Percentiles rank a stretch among this genome's conserved stretches.
Conservation (phyloP, 805 yeast genomes). For the Lachancea nothofagi region DNA sequence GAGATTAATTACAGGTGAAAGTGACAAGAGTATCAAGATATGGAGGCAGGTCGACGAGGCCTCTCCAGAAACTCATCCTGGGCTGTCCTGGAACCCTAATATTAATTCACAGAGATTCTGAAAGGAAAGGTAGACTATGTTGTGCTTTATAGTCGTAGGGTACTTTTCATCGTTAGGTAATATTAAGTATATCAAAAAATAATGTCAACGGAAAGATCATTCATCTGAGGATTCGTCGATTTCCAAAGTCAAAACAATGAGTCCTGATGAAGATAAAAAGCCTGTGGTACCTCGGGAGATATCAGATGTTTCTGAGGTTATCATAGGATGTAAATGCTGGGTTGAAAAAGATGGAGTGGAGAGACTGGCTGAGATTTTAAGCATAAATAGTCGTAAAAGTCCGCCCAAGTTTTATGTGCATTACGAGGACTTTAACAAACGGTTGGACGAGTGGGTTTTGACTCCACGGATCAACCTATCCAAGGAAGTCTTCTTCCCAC, state of each 20-base stretch:
- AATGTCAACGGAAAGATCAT: not conserved
- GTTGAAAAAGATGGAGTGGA: slow-evolving; percentile 76
- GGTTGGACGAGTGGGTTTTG: slow-evolving; percentile 92
- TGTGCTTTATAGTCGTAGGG: not conserved
- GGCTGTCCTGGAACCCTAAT: slow-evolving; percentile 31
- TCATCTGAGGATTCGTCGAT: not conserved
- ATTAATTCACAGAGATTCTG: slow-evolving; percentile 27
- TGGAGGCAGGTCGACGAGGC: slow-evolving; percentile 50
- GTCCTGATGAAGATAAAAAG: slow-evolving; percentile 23
- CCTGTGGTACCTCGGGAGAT: slow-evolving; percentile 27
- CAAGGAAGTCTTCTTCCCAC: slow-evolving; percentile 69
- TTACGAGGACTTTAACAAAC: slow-evolving; percentile 88
- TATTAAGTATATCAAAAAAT: not conserved
- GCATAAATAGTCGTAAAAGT: slow-evolving; percentile 68
- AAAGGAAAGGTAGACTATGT: not conserved
- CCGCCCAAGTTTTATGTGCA: slow-evolving; percentile 85
- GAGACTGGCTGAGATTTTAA: slow-evolving; percentile 80
- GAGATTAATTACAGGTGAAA: slow-evolving; percentile 78
- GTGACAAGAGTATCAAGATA: slow-evolving; percentile 79
- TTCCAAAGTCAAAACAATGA: slow-evolving; percentile 10
- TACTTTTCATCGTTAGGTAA: not conserved
- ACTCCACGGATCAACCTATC: slow-evolving; percentile 64
- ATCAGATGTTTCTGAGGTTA: slow-evolving; percentile 43
- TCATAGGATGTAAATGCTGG: slow-evolving; percentile 75
- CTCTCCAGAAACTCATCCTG: slow-evolving; percentile 27